These are phyloP conservation scores for Tricharina praecox DNA, from an alignment of 495 filamentous ascomycete species.

Conservation along the genomic window DNA sequence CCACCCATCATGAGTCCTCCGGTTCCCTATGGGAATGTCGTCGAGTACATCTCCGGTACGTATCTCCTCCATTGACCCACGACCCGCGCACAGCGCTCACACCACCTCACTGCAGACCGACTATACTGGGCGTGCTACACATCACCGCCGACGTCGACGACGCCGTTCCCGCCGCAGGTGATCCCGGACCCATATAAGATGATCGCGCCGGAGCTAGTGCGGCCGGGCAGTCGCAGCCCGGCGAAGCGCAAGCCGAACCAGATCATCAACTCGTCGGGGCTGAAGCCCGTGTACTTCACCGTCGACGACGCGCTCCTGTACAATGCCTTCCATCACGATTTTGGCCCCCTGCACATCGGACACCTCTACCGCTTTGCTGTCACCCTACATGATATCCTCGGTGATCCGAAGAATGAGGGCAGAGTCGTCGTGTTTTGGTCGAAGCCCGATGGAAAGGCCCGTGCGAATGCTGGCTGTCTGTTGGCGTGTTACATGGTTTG, in stretches of 20 bases:
- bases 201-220: slow-evolving; percentile 70
- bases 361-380: slow-evolving; percentile 93
- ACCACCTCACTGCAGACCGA: slow-evolving; percentile 39
- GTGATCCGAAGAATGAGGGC: slow-evolving; percentile 65
- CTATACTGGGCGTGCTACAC: slow-evolving; percentile 90
- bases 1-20: slow-evolving; percentile 6
- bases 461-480: slow-evolving; percentile 92
- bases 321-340: slow-evolving; percentile 97
- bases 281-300: slow-evolving; percentile 78
- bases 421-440: slow-evolving; percentile 89
- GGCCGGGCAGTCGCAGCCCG: slow-evolving; percentile 37
- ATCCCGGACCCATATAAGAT: slow-evolving; percentile 32
- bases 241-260: slow-evolving; percentile 49
- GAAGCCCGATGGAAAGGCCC: slow-evolving; percentile 74
- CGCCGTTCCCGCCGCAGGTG: slow-evolving; percentile 69
- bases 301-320: slow-evolving; percentile 85
- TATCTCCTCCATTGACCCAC: background rate
- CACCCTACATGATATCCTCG: slow-evolving; percentile 84
- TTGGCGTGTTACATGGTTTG: slow-evolving; percentile 80
- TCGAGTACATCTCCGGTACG: slow-evolving; percentile 63
- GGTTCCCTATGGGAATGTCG: slow-evolving; percentile 44
- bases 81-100: background rate
- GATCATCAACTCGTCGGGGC: slow-evolving; percentile 28
- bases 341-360: slow-evolving; percentile 91
- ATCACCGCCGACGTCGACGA: slow-evolving; percentile 56